These are phyloP conservation scores for Deinandra increscens DNA, from an alignment of 129 eudicot genomes.

Conservation along the genomic window DNA sequence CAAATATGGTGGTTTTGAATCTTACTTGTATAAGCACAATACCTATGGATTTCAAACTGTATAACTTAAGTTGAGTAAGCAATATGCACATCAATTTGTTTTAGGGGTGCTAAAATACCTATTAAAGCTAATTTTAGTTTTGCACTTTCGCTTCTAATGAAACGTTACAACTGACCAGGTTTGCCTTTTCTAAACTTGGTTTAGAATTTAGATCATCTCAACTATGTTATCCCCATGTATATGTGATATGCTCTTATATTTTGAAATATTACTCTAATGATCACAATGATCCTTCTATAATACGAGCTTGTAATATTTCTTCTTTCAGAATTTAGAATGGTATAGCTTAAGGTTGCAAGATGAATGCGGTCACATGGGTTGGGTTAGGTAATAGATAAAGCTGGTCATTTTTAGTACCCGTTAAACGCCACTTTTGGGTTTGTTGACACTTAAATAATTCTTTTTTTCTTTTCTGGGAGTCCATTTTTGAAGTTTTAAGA, in stretches of 20 bases:
- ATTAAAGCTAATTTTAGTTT: background rate
- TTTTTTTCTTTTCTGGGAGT: too few species aligned
- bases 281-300: background rate
- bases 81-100: background rate
- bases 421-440: background rate
- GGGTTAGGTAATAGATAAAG: background rate
- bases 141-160: slow-evolving; percentile 8
- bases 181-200: background rate
- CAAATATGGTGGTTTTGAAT: background rate
- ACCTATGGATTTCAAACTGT: background rate
- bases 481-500: background rate
- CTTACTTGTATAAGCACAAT: background rate
- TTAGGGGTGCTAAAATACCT: background rate
- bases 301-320: background rate
- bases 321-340: too few species aligned
- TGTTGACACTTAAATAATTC: background rate
- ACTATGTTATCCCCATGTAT: background rate
- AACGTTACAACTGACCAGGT: slow-evolving; percentile 2
- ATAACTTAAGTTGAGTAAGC: background rate
- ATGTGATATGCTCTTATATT: background rate
- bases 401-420: background rate
- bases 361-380: background rate
- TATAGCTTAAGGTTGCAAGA: slow-evolving; percentile 1
- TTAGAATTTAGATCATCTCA: background rate
- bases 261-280: background rate